These are phyloP conservation scores for Aegle marmelos DNA, from an alignment of 345 rosid species.

Conservation along the genomic window DNA sequence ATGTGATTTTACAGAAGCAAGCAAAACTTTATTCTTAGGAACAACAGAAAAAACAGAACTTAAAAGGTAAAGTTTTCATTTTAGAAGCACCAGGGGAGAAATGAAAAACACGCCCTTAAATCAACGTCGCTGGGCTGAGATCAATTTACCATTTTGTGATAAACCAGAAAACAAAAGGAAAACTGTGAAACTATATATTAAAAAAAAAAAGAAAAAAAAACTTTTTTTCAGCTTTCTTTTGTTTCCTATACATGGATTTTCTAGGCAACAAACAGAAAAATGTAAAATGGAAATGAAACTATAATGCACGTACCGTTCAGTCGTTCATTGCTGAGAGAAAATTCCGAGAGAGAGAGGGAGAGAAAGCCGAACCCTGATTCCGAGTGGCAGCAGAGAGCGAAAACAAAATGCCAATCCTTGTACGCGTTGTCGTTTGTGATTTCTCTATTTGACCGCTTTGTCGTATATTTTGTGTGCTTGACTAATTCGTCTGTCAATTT, in stretches of 20 bases:
- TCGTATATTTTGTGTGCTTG: neutral
- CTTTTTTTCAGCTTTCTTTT: neutral
- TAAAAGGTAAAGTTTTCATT: neutral
- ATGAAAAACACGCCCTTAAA: neutral
- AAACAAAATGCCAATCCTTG: neutral
- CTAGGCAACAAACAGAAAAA: neutral
- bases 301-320: conserved; percentile 3
- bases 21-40: no score
- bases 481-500: no score
- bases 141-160: neutral
- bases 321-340: conserved; percentile 5
- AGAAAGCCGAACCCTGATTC: neutral
- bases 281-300: neutral
- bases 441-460: neutral
- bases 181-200: neutral
- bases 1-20: neutral
- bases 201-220: neutral
- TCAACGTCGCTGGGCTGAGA: neutral
- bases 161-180: neutral
- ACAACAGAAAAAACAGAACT: neutral
- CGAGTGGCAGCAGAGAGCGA: neutral
- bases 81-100: neutral
- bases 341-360: neutral
- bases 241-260: neutral
- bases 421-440: neutral